Percentiles rank a stretch among this genome's conserved stretches.
Evolutionary conservation across 805 yeast genomes (phyloP).

Genomic region (Candida glaebosa): DNA sequence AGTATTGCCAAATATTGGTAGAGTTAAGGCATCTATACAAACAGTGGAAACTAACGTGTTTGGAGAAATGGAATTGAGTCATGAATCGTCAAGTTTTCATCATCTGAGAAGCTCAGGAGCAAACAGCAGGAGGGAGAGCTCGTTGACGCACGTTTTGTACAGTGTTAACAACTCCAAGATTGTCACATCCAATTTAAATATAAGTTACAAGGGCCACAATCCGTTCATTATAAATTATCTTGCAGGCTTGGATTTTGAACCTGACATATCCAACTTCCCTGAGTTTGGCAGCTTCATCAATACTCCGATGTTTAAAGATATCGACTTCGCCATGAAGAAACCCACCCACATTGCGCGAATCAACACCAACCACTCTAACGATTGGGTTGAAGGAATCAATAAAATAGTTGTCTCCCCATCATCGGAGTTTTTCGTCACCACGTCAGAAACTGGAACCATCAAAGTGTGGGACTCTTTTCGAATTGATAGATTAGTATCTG

Average conservation of each 20-base stretch:
- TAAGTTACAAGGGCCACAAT: constrained; percentile 67
- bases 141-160: constrained; percentile 35
- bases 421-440: constrained; percentile 66
- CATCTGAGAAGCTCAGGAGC: constrained; percentile 4
- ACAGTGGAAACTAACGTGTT: constrained; percentile 41
- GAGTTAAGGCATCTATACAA: constrained; percentile 35
- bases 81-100: constrained; percentile 12
- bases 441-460: constrained; percentile 69
- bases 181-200: constrained; percentile 36
- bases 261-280: constrained; percentile 53
- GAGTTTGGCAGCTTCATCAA: constrained; percentile 56
- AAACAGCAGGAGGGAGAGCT: constrained; percentile 1
- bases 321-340: constrained; percentile 24
- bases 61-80: constrained; percentile 41
- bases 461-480: constrained; percentile 75
- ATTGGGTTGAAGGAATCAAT: constrained; percentile 40
- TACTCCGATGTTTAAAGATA: constrained; percentile 1
- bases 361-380: constrained; percentile 54
- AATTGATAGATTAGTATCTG: constrained; percentile 59
- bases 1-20: constrained; percentile 27
- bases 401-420: constrained; percentile 59
- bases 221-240: constrained; percentile 60
- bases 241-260: constrained; percentile 49
- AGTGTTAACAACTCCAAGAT: constrained; percentile 28
- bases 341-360: constrained; percentile 62